Evolutionary conservation across 2,329 filamentous ascomycete genomes (phyloP).

Genomic region (Ascochyta viciae-villosae): DNA sequence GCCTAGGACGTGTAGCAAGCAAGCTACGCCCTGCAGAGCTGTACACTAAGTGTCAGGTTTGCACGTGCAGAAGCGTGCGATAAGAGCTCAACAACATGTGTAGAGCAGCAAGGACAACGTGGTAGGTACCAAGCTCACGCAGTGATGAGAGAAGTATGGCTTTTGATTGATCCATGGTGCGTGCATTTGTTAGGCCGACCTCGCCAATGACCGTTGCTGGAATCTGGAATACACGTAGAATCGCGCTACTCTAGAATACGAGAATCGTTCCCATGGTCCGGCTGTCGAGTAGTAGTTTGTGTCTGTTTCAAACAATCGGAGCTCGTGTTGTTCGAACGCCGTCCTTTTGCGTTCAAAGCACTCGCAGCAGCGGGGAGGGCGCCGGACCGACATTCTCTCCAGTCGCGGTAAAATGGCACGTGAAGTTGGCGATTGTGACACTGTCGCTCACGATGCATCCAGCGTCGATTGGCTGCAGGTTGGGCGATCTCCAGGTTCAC

Average conservation of each 20-base stretch:
- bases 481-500: slow-evolving; percentile 23
- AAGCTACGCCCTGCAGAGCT: background rate
- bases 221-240: slow-evolving; percentile 3
- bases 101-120: background rate
- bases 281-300: background rate
- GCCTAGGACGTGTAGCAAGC: background rate
- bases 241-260: slow-evolving; percentile 1
- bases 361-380: background rate
- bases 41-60: background rate
- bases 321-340: background rate
- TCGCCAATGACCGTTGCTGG: slow-evolving; percentile 6
- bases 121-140: background rate
- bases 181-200: background rate
- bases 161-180: background rate
- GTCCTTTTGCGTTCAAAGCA: background rate
- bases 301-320: background rate
- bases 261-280: slow-evolving; percentile 1
- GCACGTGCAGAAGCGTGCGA: slow-evolving; percentile 14
- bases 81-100: slow-evolving; percentile 8
- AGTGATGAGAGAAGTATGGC: background rate
- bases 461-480: slow-evolving; percentile 21
- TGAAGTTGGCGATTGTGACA: slow-evolving; percentile 16
- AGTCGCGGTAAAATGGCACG: slow-evolving; percentile 11
- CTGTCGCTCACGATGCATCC: background rate
- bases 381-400: slow-evolving; percentile 23